Conservation (phyloP, 2,329 filamentous ascomycete species). For the Thielaviopsis cerberus region DNA sequence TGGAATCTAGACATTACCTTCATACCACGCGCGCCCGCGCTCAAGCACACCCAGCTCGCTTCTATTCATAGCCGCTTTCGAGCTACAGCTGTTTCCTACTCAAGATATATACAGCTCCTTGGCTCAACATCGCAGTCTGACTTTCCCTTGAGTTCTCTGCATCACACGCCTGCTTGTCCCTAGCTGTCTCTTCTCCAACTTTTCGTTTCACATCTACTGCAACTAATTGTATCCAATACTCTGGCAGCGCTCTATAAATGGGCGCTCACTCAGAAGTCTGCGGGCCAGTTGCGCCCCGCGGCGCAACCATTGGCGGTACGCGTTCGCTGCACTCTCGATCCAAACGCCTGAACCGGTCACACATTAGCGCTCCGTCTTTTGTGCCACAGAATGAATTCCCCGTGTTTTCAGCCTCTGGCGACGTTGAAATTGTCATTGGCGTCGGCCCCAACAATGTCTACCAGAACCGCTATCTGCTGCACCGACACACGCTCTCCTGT, state of each 20-base stretch:
- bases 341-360: constrained; percentile 64
- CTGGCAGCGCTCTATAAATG: neutral
- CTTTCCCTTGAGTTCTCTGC: neutral
- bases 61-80: neutral
- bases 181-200: constrained; percentile 13
- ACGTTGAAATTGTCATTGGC: constrained; percentile 74
- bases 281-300: constrained; percentile 37
- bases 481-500: constrained; percentile 70
- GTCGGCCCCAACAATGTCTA: constrained; percentile 33
- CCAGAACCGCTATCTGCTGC: constrained; percentile 72
- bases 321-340: constrained; percentile 33
- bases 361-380: constrained; percentile 52
- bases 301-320: constrained; percentile 43
- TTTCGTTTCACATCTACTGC: constrained; percentile 47
- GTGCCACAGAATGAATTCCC: constrained; percentile 79
- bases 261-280: constrained; percentile 18
- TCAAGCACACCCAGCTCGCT: neutral
- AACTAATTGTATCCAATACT: too few species aligned
- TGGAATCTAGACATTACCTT: neutral
- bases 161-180: neutral
- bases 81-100: neutral
- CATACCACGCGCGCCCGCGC: neutral
- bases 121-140: neutral
- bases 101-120: neutral
- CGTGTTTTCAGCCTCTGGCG: constrained; percentile 72